Percentiles rank a stretch among this genome's conserved stretches.
Evolutionary conservation across 2,329 filamentous ascomycete species (phyloP).

Genomic region (Pseudogymnoascus sp.): DNA sequence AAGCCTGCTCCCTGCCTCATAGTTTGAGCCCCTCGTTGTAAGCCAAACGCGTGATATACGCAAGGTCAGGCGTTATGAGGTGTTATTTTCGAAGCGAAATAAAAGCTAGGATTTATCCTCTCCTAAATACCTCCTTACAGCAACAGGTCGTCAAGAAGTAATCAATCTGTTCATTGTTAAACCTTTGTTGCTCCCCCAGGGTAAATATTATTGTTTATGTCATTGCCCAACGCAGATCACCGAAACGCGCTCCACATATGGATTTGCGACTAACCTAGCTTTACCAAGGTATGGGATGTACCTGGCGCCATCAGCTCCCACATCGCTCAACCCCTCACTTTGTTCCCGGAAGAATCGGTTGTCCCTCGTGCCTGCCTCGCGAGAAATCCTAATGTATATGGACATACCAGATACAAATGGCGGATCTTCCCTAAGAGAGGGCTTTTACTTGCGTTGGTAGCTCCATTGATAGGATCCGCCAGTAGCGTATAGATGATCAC

Average conservation of each 20-base stretch:
- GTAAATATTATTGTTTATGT: slow-evolving; percentile 9
- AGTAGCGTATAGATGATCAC: slow-evolving; percentile 4
- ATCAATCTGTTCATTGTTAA: background rate
- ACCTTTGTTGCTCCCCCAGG: background rate
- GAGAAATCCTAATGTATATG: background rate
- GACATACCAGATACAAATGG: background rate
- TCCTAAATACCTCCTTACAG: background rate
- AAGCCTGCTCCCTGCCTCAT: background rate
- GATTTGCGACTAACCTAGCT: slow-evolving; percentile 6
- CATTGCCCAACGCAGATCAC: slow-evolving; percentile 3
- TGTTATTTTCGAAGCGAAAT: background rate
- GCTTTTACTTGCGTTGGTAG: background rate
- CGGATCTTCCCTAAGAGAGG: background rate
- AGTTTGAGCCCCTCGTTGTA: background rate
- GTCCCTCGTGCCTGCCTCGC: slow-evolving; percentile 7
- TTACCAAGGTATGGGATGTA: slow-evolving; percentile 1
- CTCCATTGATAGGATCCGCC: slow-evolving; percentile 6
- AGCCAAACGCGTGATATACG: background rate
- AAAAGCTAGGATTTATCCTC: background rate
- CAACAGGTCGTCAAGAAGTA: background rate
- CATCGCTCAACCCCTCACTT: slow-evolving; percentile 5
- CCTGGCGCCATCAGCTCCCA: slow-evolving; percentile 5
- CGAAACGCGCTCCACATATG: slow-evolving; percentile 7
- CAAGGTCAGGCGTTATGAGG: background rate
- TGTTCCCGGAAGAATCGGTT: slow-evolving; percentile 6